Evolutionary conservation across 331 rosid species (phyloP).

Genomic region (Pyracantha coccinea): DNA sequence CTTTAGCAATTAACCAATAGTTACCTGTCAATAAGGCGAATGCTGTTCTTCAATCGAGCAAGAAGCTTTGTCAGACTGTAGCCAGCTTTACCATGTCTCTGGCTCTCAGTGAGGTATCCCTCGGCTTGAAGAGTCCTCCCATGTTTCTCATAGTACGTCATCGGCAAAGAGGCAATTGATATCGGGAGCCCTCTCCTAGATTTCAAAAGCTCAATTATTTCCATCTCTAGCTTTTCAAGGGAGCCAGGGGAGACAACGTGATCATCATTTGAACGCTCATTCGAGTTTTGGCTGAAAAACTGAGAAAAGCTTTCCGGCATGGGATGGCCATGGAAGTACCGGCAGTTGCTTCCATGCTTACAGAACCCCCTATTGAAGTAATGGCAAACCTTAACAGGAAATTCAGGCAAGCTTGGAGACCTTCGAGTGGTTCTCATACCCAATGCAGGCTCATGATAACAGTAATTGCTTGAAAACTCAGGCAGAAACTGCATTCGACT

Average conservation of each 20-base stretch:
- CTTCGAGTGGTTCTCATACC: constrained; percentile 25
- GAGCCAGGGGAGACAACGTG: constrained; percentile 17
- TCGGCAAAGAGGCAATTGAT: constrained; percentile 42
- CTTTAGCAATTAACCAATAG: neutral
- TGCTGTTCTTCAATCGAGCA: constrained; percentile 32
- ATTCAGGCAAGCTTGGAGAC: constrained; percentile 34
- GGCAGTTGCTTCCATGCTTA: constrained; percentile 36
- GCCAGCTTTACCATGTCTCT: constrained; percentile 40
- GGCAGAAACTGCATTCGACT: constrained; percentile 23
- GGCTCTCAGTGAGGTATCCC: constrained; percentile 45
- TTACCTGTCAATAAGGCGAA: constrained; percentile 39
- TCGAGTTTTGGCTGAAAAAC: constrained; percentile 7
- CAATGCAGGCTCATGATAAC: constrained; percentile 24
- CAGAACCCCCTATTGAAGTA: constrained; percentile 42
- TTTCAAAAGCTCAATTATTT: constrained; percentile 37
- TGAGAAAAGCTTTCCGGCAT: constrained; percentile 21
- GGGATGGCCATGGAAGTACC: constrained; percentile 34
- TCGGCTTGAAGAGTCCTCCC: constrained; percentile 40
- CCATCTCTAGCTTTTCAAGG: constrained; percentile 29
- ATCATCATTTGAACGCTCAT: constrained; percentile 22
- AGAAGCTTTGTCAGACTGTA: constrained; percentile 40
- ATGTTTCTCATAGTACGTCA: constrained; percentile 28
- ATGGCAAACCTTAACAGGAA: constrained; percentile 36
- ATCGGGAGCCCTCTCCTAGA: constrained; percentile 31
- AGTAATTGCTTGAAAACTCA: constrained; percentile 15